Base-by-base conservation (phyloP, 148 eudicot species). In the Dysphania ambrosioides region DNA sequence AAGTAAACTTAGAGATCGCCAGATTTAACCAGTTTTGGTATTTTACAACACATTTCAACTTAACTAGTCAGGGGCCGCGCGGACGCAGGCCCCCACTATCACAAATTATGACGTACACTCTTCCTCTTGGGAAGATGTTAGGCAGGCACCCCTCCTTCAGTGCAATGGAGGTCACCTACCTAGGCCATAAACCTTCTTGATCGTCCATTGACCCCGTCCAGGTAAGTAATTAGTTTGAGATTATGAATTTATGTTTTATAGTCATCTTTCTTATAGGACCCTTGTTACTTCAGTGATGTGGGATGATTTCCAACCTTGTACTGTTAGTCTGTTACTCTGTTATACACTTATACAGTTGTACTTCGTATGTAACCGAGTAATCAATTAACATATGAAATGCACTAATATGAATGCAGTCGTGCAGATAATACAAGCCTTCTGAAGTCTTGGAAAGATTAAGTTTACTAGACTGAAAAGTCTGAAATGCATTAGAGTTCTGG, bases 71-170 rank as follows among this genome's bases (percentile, higher is more conserved):
- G 83, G 79, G 88, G 88, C 85, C 83, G 90, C 88, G 90, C 88
- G 90, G 76, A 90, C 92, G 87, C 92, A 82, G 88, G 85, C 90
- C 88, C 85, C 87, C 85, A 26, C 88, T 83, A 34, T 6, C 72
- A 80, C 75, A 80, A 75, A 80, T 80, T 70, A 80, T 80, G 82
- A 75, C 76, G 76, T 75, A 75, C 60, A 47, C 79, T 80, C 82
- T 80, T 71, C 75, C 75, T 29, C 79, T 29, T 74, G 78, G 78
- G 78, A 75, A 80, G 83, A 80, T 38, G 68, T 80, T 75, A 80
- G 70, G 72, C 26, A 66, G 68, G 79, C 76, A n/a, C 83, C 12
- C 76, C 63, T 65, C 79, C 76, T 4, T 0, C 30, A 29, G 82
- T 80, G 82, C 82, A 80, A 75, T 75, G 79, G 83, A 75, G 42